Percentiles rank a stretch among this genome's conserved stretches.
Conservation (phyloP, 495 filamentous ascomycete species). For the Jackrogersella minutella region DNA sequence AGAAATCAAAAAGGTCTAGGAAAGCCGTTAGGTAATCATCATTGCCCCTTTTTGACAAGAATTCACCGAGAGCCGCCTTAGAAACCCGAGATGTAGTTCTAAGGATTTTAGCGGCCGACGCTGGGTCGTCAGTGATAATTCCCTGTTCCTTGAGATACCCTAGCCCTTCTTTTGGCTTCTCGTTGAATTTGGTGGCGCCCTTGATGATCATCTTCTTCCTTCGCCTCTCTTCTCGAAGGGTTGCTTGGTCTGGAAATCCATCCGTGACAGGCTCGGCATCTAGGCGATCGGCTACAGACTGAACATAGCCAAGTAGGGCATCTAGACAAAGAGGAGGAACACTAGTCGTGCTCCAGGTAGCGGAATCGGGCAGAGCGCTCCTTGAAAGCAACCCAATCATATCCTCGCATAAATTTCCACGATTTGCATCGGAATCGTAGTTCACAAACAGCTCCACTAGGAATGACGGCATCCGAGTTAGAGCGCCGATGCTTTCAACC, state of each 20-base stretch:
- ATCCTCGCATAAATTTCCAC: conserved; percentile 92
- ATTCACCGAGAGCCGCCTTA: conserved; percentile 91
- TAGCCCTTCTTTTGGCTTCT: conserved; percentile 88
- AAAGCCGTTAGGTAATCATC: conserved; percentile 83
- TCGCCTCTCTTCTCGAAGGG: conserved; percentile 71
- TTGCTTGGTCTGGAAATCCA: conserved; percentile 70
- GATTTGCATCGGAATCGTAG: conserved; percentile 95
- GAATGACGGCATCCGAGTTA: conserved; percentile 90
- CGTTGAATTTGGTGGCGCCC: conserved; percentile 92
- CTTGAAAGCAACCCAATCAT: conserved; percentile 90
- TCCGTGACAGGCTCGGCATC: conserved; percentile 71
- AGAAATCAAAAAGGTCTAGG: conserved; percentile 85
- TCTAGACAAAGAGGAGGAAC: conserved; percentile 96
- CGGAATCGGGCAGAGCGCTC: conserved; percentile 96
- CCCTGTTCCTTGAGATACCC: conserved; percentile 83
- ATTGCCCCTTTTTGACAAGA: conserved; percentile 86
- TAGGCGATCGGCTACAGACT: conserved; percentile 87
- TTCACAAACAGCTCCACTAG: conserved; percentile 97
- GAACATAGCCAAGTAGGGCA: conserved; percentile 86
- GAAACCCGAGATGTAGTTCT: conserved; percentile 86
- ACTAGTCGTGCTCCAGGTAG: conserved; percentile 98
- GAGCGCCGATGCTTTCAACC: conserved; percentile 93
- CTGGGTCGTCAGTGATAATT: conserved; percentile 79
- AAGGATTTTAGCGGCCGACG: conserved; percentile 79
- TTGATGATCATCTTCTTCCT: conserved; percentile 89